Conservation (phyloP, 306 rosid species). For the Corylus heterophylla region DNA sequence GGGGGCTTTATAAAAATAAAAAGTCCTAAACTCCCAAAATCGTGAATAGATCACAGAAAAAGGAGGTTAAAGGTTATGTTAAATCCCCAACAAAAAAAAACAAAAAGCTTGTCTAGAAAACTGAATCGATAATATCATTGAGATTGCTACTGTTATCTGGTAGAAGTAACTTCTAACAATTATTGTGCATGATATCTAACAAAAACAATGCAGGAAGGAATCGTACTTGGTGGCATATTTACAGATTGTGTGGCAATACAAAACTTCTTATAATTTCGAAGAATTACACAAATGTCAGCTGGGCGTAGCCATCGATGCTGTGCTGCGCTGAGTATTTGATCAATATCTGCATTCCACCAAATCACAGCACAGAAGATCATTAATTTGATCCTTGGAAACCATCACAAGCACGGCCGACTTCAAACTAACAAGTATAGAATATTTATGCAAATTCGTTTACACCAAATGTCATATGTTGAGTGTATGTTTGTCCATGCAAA, state of each 20-base stretch:
- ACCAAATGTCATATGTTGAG: neutral
- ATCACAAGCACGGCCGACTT: neutral
- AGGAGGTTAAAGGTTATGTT: neutral
- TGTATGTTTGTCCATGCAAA: neutral
- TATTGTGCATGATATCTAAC: neutral
- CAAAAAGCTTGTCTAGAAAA: neutral
- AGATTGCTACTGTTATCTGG: neutral
- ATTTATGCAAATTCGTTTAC: neutral
- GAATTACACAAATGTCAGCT: conserved; percentile 84
- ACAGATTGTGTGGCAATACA: conserved; percentile 63
- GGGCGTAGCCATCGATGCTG: conserved; percentile 91
- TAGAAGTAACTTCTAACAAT: conserved; percentile 4
- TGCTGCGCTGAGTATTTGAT: conserved; percentile 65
- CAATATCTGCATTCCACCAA: conserved; percentile 52
- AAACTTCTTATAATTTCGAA: conserved; percentile 52
- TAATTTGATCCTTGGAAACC: neutral
- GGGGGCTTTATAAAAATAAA: neutral
- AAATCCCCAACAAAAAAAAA: neutral
- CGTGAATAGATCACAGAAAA: neutral
- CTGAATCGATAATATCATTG: conserved; percentile 13
- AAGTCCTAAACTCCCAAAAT: neutral
- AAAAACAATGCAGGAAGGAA: conserved; percentile 21
- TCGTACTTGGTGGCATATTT: conserved; percentile 67
- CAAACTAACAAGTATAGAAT: neutral
- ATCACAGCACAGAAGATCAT: conserved; percentile 24